phyloP scores from a whole-genome alignment of 306 rosid genomes.

The Cajanus cajan region DNA sequence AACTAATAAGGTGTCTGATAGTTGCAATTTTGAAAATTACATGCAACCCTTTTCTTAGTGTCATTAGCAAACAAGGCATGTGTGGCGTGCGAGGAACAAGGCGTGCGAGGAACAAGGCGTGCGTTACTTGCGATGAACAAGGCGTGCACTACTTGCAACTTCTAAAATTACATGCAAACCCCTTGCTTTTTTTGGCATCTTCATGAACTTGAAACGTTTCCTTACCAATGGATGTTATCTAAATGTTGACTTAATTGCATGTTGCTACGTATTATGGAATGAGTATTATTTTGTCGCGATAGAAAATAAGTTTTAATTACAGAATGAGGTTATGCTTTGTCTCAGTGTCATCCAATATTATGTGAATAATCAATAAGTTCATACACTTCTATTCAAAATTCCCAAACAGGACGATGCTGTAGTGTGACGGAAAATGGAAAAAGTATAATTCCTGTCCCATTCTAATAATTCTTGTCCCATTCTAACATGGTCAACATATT shows the following conservation, averaged over 20 bases:
- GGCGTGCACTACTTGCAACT: not conserved
- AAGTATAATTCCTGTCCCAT: not conserved
- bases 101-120: no score
- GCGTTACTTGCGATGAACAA: not conserved
- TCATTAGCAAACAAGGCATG: not conserved
- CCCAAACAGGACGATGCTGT: not conserved
- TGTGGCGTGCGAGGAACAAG: not conserved
- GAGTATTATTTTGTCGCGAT: not conserved
- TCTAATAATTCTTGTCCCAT: not conserved
- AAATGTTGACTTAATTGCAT: not conserved
- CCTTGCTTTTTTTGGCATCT: not conserved
- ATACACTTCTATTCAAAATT: not conserved
- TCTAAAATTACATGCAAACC: not conserved
- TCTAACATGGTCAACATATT: not conserved
- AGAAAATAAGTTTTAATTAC: constrained; percentile 5
- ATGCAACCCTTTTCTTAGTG: not conserved
- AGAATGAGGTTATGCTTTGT: not conserved
- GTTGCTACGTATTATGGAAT: not conserved
- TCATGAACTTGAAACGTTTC: constrained; percentile 3
- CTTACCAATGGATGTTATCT: not conserved
- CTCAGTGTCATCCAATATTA: not conserved
- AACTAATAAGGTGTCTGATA: not conserved
- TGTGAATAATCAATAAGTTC: constrained; percentile 7
- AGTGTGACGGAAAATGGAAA: constrained; percentile 6
- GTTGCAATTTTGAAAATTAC: not conserved